phyloP scores from a whole-genome alignment of 441 rosid species.

The Adansonia madagascariensis region DNA sequence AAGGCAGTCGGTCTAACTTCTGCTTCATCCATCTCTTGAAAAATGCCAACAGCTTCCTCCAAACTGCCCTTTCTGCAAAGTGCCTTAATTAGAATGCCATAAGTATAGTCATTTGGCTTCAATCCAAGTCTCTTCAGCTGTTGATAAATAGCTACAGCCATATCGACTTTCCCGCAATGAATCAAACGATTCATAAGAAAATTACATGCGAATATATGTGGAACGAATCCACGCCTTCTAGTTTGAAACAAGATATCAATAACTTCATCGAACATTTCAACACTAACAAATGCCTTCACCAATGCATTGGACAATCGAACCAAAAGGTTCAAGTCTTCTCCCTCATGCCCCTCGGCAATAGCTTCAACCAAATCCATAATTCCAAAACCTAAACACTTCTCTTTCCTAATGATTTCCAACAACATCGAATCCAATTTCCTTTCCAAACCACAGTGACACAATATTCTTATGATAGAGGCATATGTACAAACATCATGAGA shows the following conservation, averaged over 20 bases:
- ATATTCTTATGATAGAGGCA: slow-evolving; percentile 50
- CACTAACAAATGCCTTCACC: slow-evolving; percentile 58
- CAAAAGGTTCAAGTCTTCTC: slow-evolving; percentile 33
- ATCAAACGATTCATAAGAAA: slow-evolving; percentile 65
- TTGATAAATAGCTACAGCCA: slow-evolving; percentile 47
- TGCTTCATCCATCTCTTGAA: slow-evolving; percentile 52
- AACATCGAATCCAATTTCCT: slow-evolving; percentile 50
- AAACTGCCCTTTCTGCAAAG: slow-evolving; percentile 57
- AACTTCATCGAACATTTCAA: slow-evolving; percentile 64
- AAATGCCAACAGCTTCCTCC: slow-evolving; percentile 44
- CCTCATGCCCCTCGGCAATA: slow-evolving; percentile 30
- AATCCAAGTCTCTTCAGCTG: slow-evolving; percentile 58
- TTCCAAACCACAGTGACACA: slow-evolving; percentile 48
- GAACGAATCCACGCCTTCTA: slow-evolving; percentile 42
- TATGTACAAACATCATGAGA: slow-evolving; percentile 48
- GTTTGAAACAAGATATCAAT: slow-evolving; percentile 50
- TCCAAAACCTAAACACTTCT: slow-evolving; percentile 36
- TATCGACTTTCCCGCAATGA: slow-evolving; percentile 42
- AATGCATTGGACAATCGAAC: slow-evolving; percentile 44
- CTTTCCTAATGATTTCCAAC: slow-evolving; percentile 40
- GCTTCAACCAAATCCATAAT: slow-evolving; percentile 48
- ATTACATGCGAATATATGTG: slow-evolving; percentile 56
- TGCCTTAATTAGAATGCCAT: slow-evolving; percentile 62
- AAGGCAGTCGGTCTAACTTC: slow-evolving; percentile 45
- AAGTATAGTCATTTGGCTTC: slow-evolving; percentile 57